Evolutionary conservation across 192 early-diverging fungal genomes (phyloP).

Genomic region (Umbelopsis ramanniana): DNA sequence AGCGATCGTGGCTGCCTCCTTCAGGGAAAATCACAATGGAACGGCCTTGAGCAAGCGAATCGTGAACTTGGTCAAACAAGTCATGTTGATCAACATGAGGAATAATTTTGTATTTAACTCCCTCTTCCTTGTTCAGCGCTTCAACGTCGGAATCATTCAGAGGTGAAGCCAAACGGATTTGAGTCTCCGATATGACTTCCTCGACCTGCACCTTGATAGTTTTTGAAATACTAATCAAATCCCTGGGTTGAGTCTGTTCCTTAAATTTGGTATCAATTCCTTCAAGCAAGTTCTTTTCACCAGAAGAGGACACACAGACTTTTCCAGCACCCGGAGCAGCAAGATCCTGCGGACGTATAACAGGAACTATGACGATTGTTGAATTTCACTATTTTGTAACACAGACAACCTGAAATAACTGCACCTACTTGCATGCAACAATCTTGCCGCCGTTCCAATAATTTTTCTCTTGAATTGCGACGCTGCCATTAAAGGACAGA

Average conservation of each 20-base stretch:
- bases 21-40: conserved; percentile 99
- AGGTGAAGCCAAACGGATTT: conserved; percentile 68
- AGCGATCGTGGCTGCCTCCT: conserved; percentile 94
- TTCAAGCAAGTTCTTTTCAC: conserved; percentile 56
- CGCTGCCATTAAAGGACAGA: conserved; percentile 77
- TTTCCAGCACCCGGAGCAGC: conserved; percentile 67
- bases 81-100: conserved; percentile 90
- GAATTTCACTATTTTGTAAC: background rate
- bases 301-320: conserved; percentile 52
- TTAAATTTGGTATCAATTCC: conserved; percentile 74
- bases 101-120: conserved; percentile 59
- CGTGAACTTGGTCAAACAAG: conserved; percentile 82
- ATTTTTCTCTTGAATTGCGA: conserved; percentile 81
- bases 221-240: conserved; percentile 52
- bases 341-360: conserved; percentile 90
- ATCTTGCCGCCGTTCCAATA: conserved; percentile 80
- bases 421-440: conserved; percentile 77
- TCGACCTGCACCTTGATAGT: conserved; percentile 59
- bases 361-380: conserved; percentile 68
- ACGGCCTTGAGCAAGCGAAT: conserved; percentile 65
- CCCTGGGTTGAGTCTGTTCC: conserved; percentile 64
- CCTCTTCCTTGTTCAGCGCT: conserved; percentile 48
- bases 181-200: conserved; percentile 80
- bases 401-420: background rate
- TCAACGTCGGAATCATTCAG: conserved; percentile 69